phyloP scores from a whole-genome alignment of 225 moss, liverwort and hornwort genomes.

The Bryum argenteum region DNA sequence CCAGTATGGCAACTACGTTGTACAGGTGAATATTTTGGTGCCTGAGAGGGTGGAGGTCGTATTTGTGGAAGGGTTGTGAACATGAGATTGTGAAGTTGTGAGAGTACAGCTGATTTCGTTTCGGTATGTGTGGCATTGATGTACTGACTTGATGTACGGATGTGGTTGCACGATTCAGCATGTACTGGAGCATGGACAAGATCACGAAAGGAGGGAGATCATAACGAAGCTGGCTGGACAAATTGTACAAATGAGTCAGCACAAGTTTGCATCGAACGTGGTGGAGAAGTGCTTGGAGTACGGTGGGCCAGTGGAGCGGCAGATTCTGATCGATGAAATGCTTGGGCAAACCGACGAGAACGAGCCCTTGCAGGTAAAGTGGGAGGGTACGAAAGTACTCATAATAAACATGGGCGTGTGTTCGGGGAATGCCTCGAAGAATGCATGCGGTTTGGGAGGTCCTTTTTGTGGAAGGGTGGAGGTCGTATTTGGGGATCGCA shows the following conservation, averaged over 20 bases:
- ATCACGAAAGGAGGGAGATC: conserved; percentile 79
- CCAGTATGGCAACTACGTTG: conserved; percentile 93
- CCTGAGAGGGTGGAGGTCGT: not conserved
- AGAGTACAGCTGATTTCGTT: not conserved
- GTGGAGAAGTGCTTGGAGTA: conserved; percentile 96
- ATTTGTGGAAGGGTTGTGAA: not conserved
- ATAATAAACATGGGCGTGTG: too few species aligned
- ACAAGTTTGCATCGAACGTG: conserved; percentile 95
- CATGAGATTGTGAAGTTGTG: too few species aligned
- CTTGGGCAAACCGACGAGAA: conserved; percentile 97
- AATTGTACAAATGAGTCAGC: conserved; percentile 99
- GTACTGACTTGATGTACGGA: not conserved
- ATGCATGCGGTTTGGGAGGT: not conserved
- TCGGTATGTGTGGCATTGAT: not conserved
- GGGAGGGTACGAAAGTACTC: not conserved
- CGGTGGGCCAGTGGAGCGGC: conserved; percentile 86
- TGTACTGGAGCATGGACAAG: conserved; percentile 84
- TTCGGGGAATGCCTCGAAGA: not conserved
- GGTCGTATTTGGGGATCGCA: not conserved
- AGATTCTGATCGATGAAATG: conserved; percentile 98
- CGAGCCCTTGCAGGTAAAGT: conserved; percentile 87
- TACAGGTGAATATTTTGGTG: conserved; percentile 55
- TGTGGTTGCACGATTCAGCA: conserved; percentile 51
- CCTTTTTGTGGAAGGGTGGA: not conserved
- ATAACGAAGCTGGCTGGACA: conserved; percentile 94